Percentiles rank a stretch among this genome's conserved stretches.
Conservation (phyloP, 352 stramenopile species). For the Plasmopara viticola region DNA sequence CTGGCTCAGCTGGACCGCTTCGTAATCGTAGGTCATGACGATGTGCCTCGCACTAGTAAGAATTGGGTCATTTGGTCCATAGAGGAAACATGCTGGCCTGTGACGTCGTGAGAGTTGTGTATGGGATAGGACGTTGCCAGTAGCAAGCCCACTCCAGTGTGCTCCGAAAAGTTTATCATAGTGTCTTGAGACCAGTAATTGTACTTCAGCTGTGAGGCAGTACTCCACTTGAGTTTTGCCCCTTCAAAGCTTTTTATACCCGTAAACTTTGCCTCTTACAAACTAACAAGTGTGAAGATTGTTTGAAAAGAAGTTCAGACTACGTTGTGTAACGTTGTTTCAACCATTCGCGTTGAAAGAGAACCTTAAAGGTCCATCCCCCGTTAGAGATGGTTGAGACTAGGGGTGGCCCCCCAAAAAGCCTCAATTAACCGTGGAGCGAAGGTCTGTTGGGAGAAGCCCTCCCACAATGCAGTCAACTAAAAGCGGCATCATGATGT, state of each 20-base stretch:
- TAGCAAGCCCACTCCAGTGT: background rate
- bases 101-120: background rate
- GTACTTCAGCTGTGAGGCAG: background rate
- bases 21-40: no score
- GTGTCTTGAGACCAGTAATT: constrained; percentile 1
- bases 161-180: background rate
- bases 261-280: background rate
- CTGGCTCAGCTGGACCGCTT: no score
- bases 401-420: no score
- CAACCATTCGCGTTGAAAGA: background rate
- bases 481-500: background rate
- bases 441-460: background rate
- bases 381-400: background rate
- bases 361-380: background rate
- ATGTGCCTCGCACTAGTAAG: no score
- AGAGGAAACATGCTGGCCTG: background rate
- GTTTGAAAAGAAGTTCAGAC: background rate
- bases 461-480: background rate
- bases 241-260: constrained; percentile 1
- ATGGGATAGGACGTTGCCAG: background rate
- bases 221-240: background rate
- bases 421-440: no score
- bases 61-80: no score
- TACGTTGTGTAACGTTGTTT: background rate
- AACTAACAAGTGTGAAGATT: background rate